Conservation (phyloP, 768 basidiomycete genomes). For the Rhizopogon vulgaris region DNA sequence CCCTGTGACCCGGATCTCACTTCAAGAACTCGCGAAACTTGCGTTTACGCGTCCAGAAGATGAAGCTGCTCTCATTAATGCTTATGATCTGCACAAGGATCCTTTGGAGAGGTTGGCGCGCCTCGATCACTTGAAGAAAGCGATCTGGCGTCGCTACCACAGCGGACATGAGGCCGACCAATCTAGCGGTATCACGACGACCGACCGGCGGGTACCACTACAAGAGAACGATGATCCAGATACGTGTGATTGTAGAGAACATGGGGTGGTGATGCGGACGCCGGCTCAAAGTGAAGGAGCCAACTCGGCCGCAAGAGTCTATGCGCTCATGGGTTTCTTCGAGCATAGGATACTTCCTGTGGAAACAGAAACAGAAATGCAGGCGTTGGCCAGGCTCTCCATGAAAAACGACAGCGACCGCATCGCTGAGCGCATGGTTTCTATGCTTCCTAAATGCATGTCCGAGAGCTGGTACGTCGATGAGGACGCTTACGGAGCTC, state of each 20-base stretch:
- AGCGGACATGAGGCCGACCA: neutral
- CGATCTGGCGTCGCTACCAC: slow-evolving; percentile 9
- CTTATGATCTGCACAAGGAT: slow-evolving; percentile 11
- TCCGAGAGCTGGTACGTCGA: slow-evolving; percentile 11
- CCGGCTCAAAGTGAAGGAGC: no score
- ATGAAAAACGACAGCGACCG: slow-evolving; percentile 17
- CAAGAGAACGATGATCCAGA: neutral
- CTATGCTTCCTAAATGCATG: slow-evolving; percentile 9
- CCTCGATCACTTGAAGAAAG: slow-evolving; percentile 9
- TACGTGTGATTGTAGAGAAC: no score
- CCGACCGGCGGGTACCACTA: neutral
- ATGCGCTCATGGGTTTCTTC: slow-evolving; percentile 16
- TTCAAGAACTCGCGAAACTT: slow-evolving; percentile 16
- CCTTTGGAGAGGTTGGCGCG: slow-evolving; percentile 18
- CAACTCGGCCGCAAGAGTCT: slow-evolving; percentile 10
- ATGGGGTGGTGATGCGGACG: no score
- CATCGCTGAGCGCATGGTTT: slow-evolving; percentile 15
- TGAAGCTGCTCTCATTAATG: slow-evolving; percentile 17
- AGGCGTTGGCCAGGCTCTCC: slow-evolving; percentile 11
- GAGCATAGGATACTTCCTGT: slow-evolving; percentile 12
- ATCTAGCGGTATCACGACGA: neutral
- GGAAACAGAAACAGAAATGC: slow-evolving; percentile 7
- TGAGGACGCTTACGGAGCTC: slow-evolving; percentile 7
- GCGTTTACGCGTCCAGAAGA: slow-evolving; percentile 9
- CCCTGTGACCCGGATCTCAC: slow-evolving; percentile 11